Evolutionary conservation across 805 yeast genomes (phyloP).

Genomic region (Jamesozyma spencerorum): DNA sequence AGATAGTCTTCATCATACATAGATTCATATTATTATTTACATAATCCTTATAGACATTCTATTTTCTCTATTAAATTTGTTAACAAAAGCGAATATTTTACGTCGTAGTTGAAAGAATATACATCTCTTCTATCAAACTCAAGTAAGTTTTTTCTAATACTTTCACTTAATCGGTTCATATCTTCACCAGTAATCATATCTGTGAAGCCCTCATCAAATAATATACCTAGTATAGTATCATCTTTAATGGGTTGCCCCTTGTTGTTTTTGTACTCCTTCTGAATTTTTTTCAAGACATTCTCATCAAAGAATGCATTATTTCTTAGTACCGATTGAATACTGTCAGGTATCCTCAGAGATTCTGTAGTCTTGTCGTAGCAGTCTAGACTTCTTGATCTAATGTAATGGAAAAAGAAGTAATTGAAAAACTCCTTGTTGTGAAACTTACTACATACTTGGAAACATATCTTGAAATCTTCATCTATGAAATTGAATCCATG

Average conservation of each 20-base stretch:
- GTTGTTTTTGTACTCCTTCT: not conserved
- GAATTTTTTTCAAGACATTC: not conserved
- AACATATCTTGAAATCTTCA: slow-evolving; percentile 2
- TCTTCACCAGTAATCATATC: not conserved
- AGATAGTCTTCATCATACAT: too few relatives aligned
- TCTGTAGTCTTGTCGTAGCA: not conserved
- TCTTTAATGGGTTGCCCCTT: not conserved
- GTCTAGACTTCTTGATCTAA: not conserved
- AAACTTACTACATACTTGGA: not conserved
- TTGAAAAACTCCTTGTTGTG: not conserved
- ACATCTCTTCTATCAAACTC: not conserved
- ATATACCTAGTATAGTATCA: not conserved
- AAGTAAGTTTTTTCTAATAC: not conserved
- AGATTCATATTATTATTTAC: too few relatives aligned
- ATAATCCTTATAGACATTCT: too few relatives aligned
- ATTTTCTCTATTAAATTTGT: not conserved
- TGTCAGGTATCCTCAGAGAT: not conserved
- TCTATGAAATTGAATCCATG: not conserved
- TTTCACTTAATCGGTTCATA: not conserved
- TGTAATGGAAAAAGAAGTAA: not conserved
- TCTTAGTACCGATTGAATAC: not conserved
- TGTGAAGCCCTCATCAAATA: not conserved
- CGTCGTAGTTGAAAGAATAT: slow-evolving; percentile 1
- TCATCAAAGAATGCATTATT: not conserved
- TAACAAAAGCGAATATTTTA: not conserved